These are phyloP conservation scores for Bimuria novae-zelandiae DNA, from an alignment of 2,329 filamentous ascomycete species.

Conservation along the genomic window DNA sequence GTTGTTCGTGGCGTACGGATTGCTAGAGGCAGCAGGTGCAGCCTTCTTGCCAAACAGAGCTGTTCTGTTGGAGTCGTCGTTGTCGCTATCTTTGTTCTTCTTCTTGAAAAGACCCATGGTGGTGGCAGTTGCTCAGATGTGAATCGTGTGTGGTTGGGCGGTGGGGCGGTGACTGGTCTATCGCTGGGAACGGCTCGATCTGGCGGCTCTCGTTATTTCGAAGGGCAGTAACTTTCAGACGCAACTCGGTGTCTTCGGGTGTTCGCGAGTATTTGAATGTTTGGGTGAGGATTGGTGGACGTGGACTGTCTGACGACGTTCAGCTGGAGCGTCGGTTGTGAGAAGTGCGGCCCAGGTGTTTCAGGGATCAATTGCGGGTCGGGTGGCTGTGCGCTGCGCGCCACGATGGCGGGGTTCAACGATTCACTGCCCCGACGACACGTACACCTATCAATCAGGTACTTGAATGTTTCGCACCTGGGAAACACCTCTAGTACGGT, in stretches of 20 bases:
- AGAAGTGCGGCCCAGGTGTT: neutral
- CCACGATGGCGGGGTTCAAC: neutral
- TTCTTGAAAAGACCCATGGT: constrained; percentile 58
- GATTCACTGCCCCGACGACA: constrained; percentile 7
- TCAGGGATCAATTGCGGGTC: neutral
- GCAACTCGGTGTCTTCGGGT: neutral
- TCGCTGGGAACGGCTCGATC: too few species aligned
- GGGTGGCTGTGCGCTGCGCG: constrained; percentile 7
- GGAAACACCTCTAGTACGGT: too few species aligned
- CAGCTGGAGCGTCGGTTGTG: neutral
- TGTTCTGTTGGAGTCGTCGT: constrained; percentile 58
- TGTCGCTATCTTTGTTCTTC: constrained; percentile 57
- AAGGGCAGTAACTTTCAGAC: neutral
- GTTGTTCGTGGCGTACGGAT: constrained; percentile 60
- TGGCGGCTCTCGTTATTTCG: too few species aligned
- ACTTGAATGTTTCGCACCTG: too few species aligned
- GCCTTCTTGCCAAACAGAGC: constrained; percentile 63
- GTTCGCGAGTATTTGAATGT: neutral
- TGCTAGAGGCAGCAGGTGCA: constrained; percentile 51
- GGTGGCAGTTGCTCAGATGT: neutral
- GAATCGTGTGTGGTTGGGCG: neutral
- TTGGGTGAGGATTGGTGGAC: neutral
- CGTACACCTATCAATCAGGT: too few species aligned
- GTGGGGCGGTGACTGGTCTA: too few species aligned
- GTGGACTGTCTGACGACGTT: too few species aligned